Evolutionary conservation across 139 green algal species (phyloP).

Genomic region (Penium margaritaceum): DNA sequence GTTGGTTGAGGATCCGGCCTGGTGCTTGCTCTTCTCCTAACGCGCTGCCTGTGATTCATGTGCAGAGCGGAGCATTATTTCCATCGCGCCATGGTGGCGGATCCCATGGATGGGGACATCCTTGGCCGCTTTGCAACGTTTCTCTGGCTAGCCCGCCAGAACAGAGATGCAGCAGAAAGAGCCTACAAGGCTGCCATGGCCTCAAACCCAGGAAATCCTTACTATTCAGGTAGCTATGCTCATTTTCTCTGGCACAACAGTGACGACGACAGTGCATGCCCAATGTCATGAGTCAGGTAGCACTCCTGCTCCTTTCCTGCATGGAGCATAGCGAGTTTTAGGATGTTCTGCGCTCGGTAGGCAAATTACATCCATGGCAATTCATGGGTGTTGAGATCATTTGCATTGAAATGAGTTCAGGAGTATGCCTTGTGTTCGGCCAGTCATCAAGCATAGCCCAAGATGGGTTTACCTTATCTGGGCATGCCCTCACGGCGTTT

Average conservation of each 20-base stretch:
- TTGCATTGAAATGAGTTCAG: no score
- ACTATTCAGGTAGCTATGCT: slow-evolving; percentile 25
- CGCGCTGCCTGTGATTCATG: neutral
- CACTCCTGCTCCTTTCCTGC: no score
- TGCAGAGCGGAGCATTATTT: slow-evolving; percentile 17
- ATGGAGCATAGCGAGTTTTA: no score
- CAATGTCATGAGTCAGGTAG: no score
- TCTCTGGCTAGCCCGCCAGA: slow-evolving; percentile 5
- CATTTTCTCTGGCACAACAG: slow-evolving; percentile 29
- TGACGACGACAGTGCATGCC: slow-evolving; percentile 18
- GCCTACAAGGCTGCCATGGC: slow-evolving; percentile 21
- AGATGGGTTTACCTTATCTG: no score
- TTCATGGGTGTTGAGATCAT: no score
- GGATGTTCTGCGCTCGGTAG: no score
- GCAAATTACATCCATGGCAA: no score
- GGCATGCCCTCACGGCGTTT: no score
- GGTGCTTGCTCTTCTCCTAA: neutral
- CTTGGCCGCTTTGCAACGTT: slow-evolving; percentile 20
- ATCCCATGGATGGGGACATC: slow-evolving; percentile 11
- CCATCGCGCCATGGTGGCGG: slow-evolving; percentile 8
- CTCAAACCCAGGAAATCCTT: slow-evolving; percentile 17
- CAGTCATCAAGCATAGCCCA: no score
- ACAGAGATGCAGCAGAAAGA: neutral
- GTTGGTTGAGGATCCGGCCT: neutral
- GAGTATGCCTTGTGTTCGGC: no score